These are phyloP conservation scores for Tricholoma bakamatsutake DNA, from an alignment of 768 basidiomycete species.

Conservation along the genomic window DNA sequence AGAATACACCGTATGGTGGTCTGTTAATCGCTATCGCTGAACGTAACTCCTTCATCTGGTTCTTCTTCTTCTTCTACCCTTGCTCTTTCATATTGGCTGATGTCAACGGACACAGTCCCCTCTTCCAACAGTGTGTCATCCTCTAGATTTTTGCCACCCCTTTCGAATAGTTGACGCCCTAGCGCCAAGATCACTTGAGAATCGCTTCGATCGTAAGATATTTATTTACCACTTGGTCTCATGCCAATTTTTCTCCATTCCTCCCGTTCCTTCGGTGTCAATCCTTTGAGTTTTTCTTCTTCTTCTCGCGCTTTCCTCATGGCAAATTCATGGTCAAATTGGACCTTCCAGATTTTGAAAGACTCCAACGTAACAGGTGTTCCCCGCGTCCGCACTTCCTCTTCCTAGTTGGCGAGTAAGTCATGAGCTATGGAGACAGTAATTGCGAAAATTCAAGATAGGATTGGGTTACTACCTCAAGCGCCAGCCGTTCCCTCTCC, in stretches of 20 bases:
- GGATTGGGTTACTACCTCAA: conserved; percentile 54
- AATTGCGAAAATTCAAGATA: not conserved
- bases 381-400: conserved; percentile 82
- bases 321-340: conserved; percentile 67
- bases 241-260: conserved; percentile 62
- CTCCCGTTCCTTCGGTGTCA: conserved; percentile 80
- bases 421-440: not conserved
- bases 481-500: conserved; percentile 65
- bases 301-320: conserved; percentile 61
- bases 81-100: conserved; percentile 81
- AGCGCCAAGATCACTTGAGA: not conserved
- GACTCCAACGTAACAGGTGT: conserved; percentile 84
- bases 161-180: conserved; percentile 94
- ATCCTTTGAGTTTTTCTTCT: conserved; percentile 61
- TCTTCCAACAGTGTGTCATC: conserved; percentile 84
- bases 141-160: conserved; percentile 60
- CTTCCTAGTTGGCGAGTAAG: conserved; percentile 47
- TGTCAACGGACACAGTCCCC: conserved; percentile 79
- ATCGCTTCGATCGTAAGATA: not conserved
- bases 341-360: conserved; percentile 78
- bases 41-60: conserved; percentile 61
- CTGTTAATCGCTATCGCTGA: conserved; percentile 82
- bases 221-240: conserved; percentile 60
- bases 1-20: not conserved
- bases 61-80: conserved; percentile 61